phyloP scores from a whole-genome alignment of 176 grass and related monocot genomes.

The Avena sativa region DNA sequence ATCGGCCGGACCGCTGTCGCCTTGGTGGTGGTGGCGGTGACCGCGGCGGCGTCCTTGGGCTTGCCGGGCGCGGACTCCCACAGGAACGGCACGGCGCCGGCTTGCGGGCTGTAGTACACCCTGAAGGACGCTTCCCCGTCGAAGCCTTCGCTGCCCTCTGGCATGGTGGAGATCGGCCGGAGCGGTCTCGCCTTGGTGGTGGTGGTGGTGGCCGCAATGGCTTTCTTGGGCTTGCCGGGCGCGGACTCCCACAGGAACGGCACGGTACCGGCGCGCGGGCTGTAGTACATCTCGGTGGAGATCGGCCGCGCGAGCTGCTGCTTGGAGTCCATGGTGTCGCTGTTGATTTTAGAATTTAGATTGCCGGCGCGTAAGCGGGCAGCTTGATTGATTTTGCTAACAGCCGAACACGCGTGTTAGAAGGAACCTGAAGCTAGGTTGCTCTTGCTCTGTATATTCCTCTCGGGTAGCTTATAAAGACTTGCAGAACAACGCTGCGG shows the following conservation, averaged over 20 bases:
- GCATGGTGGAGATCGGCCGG: not conserved
- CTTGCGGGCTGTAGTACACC: slow-evolving; percentile 47
- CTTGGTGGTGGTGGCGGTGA: not conserved
- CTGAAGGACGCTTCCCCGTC: not conserved
- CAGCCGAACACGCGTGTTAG: too few species aligned
- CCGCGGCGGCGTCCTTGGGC: slow-evolving; percentile 34
- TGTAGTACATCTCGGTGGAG: slow-evolving; percentile 26
- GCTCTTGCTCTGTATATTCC: not conserved
- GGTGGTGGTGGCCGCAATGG: not conserved
- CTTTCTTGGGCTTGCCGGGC: too few species aligned
- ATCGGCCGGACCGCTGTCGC: not conserved
- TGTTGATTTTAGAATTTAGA: too few species aligned
- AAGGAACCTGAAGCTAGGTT: not conserved
- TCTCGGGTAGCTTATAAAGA: not conserved
- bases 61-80: slow-evolving; percentile 61
- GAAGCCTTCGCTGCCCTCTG: not conserved
- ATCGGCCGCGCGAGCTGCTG: not conserved
- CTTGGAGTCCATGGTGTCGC: too few species aligned
- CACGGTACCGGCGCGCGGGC: too few species aligned
- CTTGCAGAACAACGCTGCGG: too few species aligned
- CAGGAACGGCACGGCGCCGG: slow-evolving; percentile 52
- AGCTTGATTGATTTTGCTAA: too few species aligned
- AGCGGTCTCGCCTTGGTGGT: not conserved
- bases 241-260: too few species aligned
- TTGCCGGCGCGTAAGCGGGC: too few species aligned